These are phyloP conservation scores for Phytophthora pistaciae DNA, from an alignment of 352 stramenopile species.

Conservation along the genomic window DNA sequence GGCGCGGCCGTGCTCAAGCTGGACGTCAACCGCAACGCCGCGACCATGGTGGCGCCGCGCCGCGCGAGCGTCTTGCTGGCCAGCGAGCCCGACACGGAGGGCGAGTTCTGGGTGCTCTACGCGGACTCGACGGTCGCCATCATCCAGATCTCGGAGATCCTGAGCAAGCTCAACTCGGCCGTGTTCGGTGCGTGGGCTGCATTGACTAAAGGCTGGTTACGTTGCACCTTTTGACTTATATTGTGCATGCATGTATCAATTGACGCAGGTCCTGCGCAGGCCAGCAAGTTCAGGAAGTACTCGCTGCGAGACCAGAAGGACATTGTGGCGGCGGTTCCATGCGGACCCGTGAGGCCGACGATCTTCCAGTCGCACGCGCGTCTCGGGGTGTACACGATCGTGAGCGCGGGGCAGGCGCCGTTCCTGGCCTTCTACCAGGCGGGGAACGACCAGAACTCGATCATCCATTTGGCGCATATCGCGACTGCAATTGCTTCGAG, in stretches of 20 bases:
- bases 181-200: conserved; percentile 42
- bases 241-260: background rate
- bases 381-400: conserved; percentile 74
- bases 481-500: conserved; percentile 80
- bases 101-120: conserved; percentile 85
- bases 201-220: background rate
- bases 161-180: conserved; percentile 55
- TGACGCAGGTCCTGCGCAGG: conserved; percentile 53
- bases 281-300: conserved; percentile 87
- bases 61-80: conserved; percentile 39
- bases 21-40: conserved; percentile 54
- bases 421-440: conserved; percentile 88
- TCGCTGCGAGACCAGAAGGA: conserved; percentile 73
- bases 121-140: conserved; percentile 82
- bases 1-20: conserved; percentile 52
- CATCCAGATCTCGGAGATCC: conserved; percentile 72
- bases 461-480: conserved; percentile 89
- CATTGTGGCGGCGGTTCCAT: conserved; percentile 69
- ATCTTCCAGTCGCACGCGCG: conserved; percentile 88
- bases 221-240: background rate
- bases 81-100: conserved; percentile 37
- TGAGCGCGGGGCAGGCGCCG: conserved; percentile 70
- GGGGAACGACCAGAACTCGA: conserved; percentile 87
- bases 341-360: conserved; percentile 67
- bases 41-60: conserved; percentile 39